Percentiles rank a stretch among this genome's conserved stretches.
phyloP scores from a whole-genome alignment of 2,329 filamentous ascomycete species.

The Aureobasidium zeae region DNA sequence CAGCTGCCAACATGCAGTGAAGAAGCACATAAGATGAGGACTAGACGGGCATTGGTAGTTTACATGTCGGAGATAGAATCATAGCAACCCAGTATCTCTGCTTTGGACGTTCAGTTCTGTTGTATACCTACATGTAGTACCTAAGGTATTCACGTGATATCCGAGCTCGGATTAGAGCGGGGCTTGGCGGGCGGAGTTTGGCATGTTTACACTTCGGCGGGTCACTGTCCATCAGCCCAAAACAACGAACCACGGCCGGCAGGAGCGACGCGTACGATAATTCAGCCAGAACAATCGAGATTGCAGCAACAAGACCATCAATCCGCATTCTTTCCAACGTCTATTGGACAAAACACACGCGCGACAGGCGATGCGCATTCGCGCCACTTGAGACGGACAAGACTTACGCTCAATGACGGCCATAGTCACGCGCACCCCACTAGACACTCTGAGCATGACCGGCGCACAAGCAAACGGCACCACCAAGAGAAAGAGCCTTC shows the following conservation, averaged over 20 bases:
- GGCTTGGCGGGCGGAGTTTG: constrained; percentile 12
- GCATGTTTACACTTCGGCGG: constrained; percentile 14
- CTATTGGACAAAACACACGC: no score
- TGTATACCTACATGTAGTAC: neutral
- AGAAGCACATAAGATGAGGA: neutral
- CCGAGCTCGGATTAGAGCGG: neutral
- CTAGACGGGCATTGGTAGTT: no score
- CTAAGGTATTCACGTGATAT: constrained; percentile 3
- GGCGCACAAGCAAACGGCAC: constrained; percentile 32
- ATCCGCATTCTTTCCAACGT: neutral
- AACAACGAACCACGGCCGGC: neutral
- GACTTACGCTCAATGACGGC: constrained; percentile 17
- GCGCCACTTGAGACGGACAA: constrained; percentile 6
- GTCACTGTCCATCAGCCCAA: constrained; percentile 6
- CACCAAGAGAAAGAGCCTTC: constrained; percentile 36
- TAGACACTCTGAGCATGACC: constrained; percentile 41
- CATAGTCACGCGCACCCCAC: constrained; percentile 32
- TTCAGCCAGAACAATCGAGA: no score
- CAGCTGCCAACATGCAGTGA: constrained; percentile 12
- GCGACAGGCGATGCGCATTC: constrained; percentile 8
- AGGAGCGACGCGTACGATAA: constrained; percentile 5
- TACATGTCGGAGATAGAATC: no score
- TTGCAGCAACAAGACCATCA: constrained; percentile 2
- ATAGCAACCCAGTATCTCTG: no score
- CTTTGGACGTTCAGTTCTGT: neutral